These are phyloP conservation scores for Cymbopogon flexuosus DNA, from an alignment of 202 grass and related monocot species.

Conservation along the genomic window DNA sequence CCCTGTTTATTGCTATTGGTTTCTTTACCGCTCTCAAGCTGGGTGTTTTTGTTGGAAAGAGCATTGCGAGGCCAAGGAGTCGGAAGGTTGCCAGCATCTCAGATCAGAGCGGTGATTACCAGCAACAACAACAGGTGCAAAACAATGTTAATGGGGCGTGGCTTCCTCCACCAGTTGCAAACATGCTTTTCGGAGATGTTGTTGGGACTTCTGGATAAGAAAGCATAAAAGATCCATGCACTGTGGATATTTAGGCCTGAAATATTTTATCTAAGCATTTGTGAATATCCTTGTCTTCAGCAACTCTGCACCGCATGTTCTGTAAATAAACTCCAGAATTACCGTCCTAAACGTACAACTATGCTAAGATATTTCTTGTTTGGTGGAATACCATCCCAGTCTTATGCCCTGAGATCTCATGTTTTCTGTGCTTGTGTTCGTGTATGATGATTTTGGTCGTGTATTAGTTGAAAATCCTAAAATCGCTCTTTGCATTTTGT, in stretches of 20 bases:
- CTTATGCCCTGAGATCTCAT: neutral
- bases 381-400: neutral
- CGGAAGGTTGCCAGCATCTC: conserved; percentile 49
- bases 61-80: conserved; percentile 42
- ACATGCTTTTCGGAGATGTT: conserved; percentile 59
- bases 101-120: conserved; percentile 29
- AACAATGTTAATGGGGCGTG: conserved; percentile 33
- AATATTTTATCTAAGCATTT: conserved; percentile 3
- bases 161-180: conserved; percentile 59
- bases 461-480: neutral
- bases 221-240: neutral
- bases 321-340: neutral
- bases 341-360: conserved; percentile 4
- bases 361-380: neutral
- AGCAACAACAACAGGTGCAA: conserved; percentile 37
- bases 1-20: conserved; percentile 68
- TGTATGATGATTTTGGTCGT: neutral
- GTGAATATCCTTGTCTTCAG: neutral
- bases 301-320: neutral
- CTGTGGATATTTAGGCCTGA: conserved; percentile 43
- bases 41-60: conserved; percentile 59
- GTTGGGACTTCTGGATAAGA: conserved; percentile 44
- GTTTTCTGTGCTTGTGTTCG: neutral
- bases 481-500: neutral
- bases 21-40: conserved; percentile 70